Conservation (phyloP, 2,329 filamentous ascomycete species). For the Pseudogymnoascus sp. region DNA sequence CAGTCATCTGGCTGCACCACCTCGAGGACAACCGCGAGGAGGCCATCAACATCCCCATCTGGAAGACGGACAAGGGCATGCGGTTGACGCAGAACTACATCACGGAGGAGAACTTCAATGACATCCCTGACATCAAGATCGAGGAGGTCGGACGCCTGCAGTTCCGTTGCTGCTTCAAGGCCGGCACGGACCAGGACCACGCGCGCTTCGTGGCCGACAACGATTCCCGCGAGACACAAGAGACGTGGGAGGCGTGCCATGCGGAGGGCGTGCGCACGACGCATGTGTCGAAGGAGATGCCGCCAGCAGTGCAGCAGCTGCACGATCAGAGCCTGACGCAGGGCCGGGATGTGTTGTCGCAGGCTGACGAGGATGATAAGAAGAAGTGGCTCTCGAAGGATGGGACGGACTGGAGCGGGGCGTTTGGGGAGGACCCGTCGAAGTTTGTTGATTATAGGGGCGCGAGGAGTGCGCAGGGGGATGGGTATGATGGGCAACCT, state of each 20-base stretch:
- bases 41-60: conserved; percentile 82
- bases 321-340: conserved; percentile 77
- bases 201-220: conserved; percentile 78
- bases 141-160: conserved; percentile 73
- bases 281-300: conserved; percentile 66
- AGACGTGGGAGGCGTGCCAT: conserved; percentile 88
- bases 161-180: conserved; percentile 78
- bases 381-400: conserved; percentile 70
- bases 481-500: not conserved
- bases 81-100: conserved; percentile 89
- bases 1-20: conserved; percentile 79
- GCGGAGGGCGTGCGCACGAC: conserved; percentile 75
- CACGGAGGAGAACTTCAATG: conserved; percentile 65
- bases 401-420: conserved; percentile 79
- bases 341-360: conserved; percentile 72
- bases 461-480: conserved; percentile 20
- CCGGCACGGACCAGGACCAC: conserved; percentile 83
- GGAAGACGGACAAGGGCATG: conserved; percentile 67
- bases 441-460: conserved; percentile 21
- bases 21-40: conserved; percentile 72
- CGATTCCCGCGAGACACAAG: conserved; percentile 83
- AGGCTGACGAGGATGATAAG: conserved; percentile 65
- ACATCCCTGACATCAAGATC: conserved; percentile 67
- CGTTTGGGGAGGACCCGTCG: conserved; percentile 71
- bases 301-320: conserved; percentile 62